Evolutionary conservation across 139 green algal species (phyloP).

Genomic region (Closterium sp.): DNA sequence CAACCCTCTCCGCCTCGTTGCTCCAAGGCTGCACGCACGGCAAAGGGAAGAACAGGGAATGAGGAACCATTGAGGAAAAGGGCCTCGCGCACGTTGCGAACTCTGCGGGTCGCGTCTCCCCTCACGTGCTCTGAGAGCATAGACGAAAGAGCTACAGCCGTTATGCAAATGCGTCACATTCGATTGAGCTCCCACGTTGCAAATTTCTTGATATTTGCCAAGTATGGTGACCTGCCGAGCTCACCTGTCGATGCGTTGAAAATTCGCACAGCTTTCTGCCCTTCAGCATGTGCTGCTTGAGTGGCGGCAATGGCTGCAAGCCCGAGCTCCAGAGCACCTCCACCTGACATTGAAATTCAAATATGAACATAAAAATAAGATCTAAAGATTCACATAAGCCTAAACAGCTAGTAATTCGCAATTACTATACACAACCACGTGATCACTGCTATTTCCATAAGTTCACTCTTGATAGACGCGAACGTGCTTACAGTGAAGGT

Average conservation of each 20-base stretch:
- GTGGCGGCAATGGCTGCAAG: background rate
- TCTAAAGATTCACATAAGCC: too few species aligned
- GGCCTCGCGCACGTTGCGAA: too few species aligned
- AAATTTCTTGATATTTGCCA: background rate
- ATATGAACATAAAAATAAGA: too few species aligned
- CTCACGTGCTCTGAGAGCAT: background rate
- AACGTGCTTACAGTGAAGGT: background rate
- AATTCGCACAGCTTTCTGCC: background rate
- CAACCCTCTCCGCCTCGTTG: background rate
- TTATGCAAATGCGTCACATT: too few species aligned
- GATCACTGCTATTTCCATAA: background rate
- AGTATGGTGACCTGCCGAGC: background rate
- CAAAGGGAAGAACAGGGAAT: background rate
- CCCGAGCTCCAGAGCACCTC: background rate
- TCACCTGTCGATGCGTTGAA: background rate
- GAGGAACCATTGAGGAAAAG: background rate
- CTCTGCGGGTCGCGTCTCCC: too few species aligned
- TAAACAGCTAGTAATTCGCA: background rate
- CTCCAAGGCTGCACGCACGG: background rate
- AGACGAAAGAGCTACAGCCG: background rate
- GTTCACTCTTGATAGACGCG: background rate
- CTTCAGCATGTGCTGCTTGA: background rate
- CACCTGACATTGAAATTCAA: background rate
- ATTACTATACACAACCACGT: background rate
- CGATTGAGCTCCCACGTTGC: background rate